A percentile compares a stretch with the other conserved stretches of the same genome.
Evolutionary conservation across 805 yeast genomes (phyloP).

Genomic region (Candida sanyiensis): DNA sequence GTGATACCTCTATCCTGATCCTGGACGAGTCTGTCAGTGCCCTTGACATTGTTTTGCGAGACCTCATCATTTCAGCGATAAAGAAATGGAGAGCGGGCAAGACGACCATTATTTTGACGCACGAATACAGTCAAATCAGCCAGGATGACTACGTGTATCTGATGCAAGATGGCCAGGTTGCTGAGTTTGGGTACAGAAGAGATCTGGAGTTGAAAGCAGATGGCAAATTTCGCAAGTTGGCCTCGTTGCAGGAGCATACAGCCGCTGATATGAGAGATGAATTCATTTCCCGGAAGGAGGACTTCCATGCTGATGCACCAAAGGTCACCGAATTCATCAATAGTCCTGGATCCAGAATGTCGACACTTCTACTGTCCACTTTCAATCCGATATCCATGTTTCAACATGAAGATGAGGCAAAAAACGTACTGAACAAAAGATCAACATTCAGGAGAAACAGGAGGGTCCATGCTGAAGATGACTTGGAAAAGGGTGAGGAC

Average conservation of each 20-base stretch:
- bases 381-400: conserved; percentile 19
- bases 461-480: conserved; percentile 1
- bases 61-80: conserved; percentile 42
- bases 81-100: conserved; percentile 55
- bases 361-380: conserved; percentile 19
- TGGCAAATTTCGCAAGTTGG: conserved; percentile 18
- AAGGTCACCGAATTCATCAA: background rate
- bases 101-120: conserved; percentile 81
- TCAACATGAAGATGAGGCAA: conserved; percentile 10
- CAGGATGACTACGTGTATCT: conserved; percentile 52
- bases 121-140: conserved; percentile 56
- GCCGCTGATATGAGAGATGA: conserved; percentile 4
- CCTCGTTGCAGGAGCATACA: conserved; percentile 16
- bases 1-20: conserved; percentile 69
- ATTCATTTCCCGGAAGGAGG: no score
- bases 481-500: conserved; percentile 3
- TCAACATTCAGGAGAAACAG: conserved; percentile 5
- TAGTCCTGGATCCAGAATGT: conserved; percentile 7
- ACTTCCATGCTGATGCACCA: background rate
- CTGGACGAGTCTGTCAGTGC: conserved; percentile 88
- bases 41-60: conserved; percentile 50
- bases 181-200: conserved; percentile 37
- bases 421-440: background rate
- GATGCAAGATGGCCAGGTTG: conserved; percentile 53
- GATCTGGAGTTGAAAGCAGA: conserved; percentile 24